Percentiles rank a stretch among this genome's conserved stretches.
Evolutionary conservation across 768 basidiomycete species (phyloP).

Genomic region (Piloderma croceum): DNA sequence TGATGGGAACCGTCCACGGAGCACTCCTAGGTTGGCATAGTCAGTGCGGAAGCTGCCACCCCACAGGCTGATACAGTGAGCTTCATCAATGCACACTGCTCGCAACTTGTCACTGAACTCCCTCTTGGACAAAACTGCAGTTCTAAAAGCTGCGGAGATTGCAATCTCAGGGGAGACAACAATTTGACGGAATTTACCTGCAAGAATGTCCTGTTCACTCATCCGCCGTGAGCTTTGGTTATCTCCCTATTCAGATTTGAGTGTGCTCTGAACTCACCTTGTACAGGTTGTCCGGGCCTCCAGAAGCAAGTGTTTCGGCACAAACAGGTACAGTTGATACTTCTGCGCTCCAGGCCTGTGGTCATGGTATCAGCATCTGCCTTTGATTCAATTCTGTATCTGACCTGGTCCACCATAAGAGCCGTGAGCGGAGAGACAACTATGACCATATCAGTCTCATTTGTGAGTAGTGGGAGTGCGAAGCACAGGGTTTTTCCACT

Average conservation of each 20-base stretch:
- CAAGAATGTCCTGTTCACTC: too few relatives aligned
- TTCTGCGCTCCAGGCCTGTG: background rate
- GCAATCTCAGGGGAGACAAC: conserved; percentile 18
- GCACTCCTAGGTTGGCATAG: conserved; percentile 8
- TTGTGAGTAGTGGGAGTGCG: conserved; percentile 13
- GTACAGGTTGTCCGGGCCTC: background rate
- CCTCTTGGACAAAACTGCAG: conserved; percentile 10
- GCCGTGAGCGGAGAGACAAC: conserved; percentile 17
- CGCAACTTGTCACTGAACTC: conserved; percentile 8
- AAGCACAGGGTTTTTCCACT: too few relatives aligned
- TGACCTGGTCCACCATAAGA: conserved; percentile 21
- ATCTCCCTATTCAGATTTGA: conserved; percentile 1
- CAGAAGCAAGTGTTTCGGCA: background rate
- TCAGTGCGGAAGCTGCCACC: conserved; percentile 19
- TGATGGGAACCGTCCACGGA: conserved; percentile 8
- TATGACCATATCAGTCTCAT: conserved; percentile 9
- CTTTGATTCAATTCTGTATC: background rate
- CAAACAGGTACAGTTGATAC: background rate
- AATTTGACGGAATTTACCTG: too few relatives aligned
- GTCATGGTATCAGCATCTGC: background rate
- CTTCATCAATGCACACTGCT: conserved; percentile 18
- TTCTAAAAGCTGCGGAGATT: conserved; percentile 3
- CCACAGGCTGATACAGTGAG: conserved; percentile 22
- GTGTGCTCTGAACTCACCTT: background rate
- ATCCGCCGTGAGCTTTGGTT: too few relatives aligned